Percentiles rank a stretch among this genome's conserved stretches.
Evolutionary conservation across 129 eudicot genomes (phyloP).

Genomic region (Flaveria brownii): DNA sequence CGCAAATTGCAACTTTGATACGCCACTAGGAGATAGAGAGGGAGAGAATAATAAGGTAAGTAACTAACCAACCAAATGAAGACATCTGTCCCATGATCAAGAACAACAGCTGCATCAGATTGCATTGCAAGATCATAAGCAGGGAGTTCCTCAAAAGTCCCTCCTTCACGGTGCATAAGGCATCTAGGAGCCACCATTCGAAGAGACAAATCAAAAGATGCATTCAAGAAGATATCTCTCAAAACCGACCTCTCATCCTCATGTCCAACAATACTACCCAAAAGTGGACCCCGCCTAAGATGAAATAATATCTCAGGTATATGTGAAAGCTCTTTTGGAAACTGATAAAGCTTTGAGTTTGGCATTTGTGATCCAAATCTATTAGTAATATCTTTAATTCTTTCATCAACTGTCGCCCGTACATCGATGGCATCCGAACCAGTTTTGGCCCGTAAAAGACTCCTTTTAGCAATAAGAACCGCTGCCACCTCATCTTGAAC

Average conservation of each 20-base stretch:
- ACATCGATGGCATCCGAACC: conserved; percentile 63
- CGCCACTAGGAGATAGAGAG: no score
- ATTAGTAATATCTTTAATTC: conserved; percentile 73
- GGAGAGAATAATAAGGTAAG: conserved; percentile 4
- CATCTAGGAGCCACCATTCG: conserved; percentile 98
- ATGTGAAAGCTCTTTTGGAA: conserved; percentile 76
- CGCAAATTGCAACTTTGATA: not conserved
- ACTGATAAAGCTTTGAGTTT: conserved; percentile 81
- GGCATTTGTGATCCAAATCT: conserved; percentile 83
- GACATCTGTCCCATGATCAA: conserved; percentile 99
- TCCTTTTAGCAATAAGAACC: conserved; percentile 81
- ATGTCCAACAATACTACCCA: conserved; percentile 90
- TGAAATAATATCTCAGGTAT: conserved; percentile 89
- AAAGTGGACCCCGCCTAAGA: conserved; percentile 92
- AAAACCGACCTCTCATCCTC: conserved; percentile 96
- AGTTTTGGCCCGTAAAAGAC: conserved; percentile 76
- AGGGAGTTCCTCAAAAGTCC: conserved; percentile 97
- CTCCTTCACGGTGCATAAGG: conserved; percentile 95
- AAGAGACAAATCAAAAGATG: conserved; percentile 84
- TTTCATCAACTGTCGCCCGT: conserved; percentile 69
- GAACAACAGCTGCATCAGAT: conserved; percentile 98
- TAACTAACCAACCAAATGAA: conserved; percentile 95
- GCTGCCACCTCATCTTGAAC: conserved; percentile 94
- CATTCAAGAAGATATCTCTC: conserved; percentile 81
- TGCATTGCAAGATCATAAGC: conserved; percentile 98